Percentiles rank a stretch among this genome's conserved stretches.
Conservation (phyloP, 2,329 filamentous ascomycete genomes). For the Diaporthe citriasiana region DNA sequence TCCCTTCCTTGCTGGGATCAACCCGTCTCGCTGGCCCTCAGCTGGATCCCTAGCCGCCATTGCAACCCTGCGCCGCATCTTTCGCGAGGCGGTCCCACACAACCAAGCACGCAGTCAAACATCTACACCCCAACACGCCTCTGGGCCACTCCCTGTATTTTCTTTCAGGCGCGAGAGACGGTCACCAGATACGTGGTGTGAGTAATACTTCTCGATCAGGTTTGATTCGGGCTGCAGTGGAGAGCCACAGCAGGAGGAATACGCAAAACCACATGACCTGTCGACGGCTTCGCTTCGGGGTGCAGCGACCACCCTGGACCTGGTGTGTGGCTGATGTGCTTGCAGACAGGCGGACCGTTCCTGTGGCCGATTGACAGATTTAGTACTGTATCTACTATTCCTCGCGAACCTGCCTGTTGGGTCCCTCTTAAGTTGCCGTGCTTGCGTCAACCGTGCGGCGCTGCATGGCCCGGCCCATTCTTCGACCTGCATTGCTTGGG, state of each 20-base stretch:
- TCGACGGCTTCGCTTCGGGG: background rate
- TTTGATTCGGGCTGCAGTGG: background rate
- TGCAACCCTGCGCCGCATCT: conserved; percentile 34
- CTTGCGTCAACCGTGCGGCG: conserved; percentile 32
- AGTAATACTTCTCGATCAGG: background rate
- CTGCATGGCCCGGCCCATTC: conserved; percentile 30
- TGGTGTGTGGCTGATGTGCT: conserved; percentile 15
- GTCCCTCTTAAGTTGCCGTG: conserved; percentile 5
- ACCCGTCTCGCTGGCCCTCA: conserved; percentile 17
- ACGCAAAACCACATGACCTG: background rate
- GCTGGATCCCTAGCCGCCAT: conserved; percentile 38
- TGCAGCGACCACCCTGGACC: background rate
- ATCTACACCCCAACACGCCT: background rate
- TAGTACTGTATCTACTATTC: background rate
- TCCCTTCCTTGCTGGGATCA: conserved; percentile 39
- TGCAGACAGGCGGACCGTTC: conserved; percentile 25
- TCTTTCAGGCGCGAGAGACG: background rate
- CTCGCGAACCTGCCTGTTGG: background rate
- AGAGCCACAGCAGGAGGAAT: background rate
- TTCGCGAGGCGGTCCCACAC: background rate
- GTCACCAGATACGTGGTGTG: background rate
- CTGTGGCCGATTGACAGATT: conserved; percentile 19
- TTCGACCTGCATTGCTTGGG: conserved; percentile 15
- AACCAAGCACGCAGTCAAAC: conserved; percentile 5
- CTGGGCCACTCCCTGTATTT: background rate